Evolutionary conservation across 176 grass and related monocot species (phyloP).

Genomic region (Tillandsia fasciculata): DNA sequence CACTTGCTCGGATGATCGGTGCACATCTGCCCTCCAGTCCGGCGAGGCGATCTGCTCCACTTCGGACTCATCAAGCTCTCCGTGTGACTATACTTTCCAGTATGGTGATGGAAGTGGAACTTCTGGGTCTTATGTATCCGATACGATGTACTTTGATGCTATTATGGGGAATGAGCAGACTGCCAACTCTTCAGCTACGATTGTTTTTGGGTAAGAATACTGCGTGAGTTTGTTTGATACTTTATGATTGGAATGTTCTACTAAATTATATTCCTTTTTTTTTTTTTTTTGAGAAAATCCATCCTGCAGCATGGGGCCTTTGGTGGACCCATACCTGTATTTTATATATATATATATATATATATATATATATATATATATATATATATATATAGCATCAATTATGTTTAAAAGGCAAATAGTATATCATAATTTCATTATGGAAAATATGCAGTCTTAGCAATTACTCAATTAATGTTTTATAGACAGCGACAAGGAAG

Average conservation of each 20-base stretch:
- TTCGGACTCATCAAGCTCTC: slow-evolving; percentile 28
- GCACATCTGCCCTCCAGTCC: slow-evolving; percentile 59
- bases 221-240: background rate
- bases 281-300: background rate
- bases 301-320: no score
- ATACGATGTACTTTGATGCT: slow-evolving; percentile 65
- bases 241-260: background rate
- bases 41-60: slow-evolving; percentile 67
- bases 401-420: no score
- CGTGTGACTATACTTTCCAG: slow-evolving; percentile 77
- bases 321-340: no score
- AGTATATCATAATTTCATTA: no score
- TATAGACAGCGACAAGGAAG: no score
- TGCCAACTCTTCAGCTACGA: slow-evolving; percentile 73
- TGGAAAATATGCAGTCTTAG: no score
- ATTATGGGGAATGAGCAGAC: slow-evolving; percentile 55
- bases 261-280: background rate
- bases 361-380: no score
- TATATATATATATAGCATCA: no score
- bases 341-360: no score
- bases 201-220: slow-evolving; percentile 81
- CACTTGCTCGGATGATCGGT: slow-evolving; percentile 64
- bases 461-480: no score
- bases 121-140: slow-evolving; percentile 83
- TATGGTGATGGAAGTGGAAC: slow-evolving; percentile 96